Evolutionary conservation across 306 rosid species (phyloP).

Genomic region (Prunus davidiana): DNA sequence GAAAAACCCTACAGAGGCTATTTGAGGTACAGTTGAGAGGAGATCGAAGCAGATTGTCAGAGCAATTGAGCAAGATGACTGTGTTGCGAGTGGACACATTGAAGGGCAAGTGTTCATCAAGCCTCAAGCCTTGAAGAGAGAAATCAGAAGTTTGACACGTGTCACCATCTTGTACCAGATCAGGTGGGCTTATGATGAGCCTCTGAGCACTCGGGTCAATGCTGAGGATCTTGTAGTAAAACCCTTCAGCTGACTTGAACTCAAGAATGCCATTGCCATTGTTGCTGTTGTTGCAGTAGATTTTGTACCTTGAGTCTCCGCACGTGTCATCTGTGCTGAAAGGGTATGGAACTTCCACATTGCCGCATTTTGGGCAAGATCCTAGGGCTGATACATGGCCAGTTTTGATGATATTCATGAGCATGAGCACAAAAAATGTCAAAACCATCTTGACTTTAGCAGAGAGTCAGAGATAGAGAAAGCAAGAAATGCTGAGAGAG

Average conservation of each 20-base stretch:
- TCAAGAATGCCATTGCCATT: conserved; percentile 36
- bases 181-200: conserved; percentile 61
- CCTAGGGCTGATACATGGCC: conserved; percentile 26
- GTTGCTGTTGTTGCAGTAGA: conserved; percentile 42
- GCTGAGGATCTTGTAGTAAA: conserved; percentile 61
- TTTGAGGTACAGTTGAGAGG: conserved; percentile 69
- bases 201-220: conserved; percentile 38
- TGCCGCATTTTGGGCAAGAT: conserved; percentile 64
- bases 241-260: conserved; percentile 58
- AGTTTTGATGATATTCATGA: background rate
- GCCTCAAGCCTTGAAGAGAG: conserved; percentile 40
- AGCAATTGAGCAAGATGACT: conserved; percentile 70
- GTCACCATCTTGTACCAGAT: background rate
- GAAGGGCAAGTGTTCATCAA: conserved; percentile 66
- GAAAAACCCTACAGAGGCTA: conserved; percentile 70
- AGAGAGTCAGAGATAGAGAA: background rate
- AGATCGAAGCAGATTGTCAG: conserved; percentile 45
- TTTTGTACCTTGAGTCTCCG: conserved; percentile 61
- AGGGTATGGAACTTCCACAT: conserved; percentile 64
- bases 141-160: conserved; percentile 69
- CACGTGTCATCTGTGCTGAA: conserved; percentile 62
- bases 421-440: conserved; percentile 30
- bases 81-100: conserved; percentile 68
- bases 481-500: conserved; percentile 19
- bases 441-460: conserved; percentile 22